phyloP scores from a whole-genome alignment of 83 land plant genomes.

The Picea abies region DNA sequence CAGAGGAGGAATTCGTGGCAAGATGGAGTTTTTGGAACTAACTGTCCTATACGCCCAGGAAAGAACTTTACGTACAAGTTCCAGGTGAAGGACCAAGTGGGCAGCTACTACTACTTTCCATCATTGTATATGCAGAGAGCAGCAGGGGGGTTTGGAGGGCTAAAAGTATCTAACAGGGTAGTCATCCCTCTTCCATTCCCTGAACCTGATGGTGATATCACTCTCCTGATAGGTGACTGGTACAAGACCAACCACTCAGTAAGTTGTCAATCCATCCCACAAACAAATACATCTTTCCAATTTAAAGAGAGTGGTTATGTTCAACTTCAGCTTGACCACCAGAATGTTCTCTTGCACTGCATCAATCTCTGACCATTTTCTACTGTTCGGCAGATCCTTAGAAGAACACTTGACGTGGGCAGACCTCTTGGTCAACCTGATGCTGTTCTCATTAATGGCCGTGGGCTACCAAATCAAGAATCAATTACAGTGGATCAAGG shows the following conservation, averaged over 20 bases:
- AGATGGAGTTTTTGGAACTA: conserved; percentile 63
- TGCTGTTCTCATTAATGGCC: conserved; percentile 68
- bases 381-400: conserved; percentile 29
- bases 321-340: neutral
- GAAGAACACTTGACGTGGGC: conserved; percentile 35
- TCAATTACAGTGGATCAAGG: conserved; percentile 2
- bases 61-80: conserved; percentile 68
- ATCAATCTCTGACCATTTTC: neutral
- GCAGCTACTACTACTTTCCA: conserved; percentile 49
- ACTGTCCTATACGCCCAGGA: conserved; percentile 64
- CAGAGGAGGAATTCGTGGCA: conserved; percentile 57
- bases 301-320: neutral
- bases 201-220: conserved; percentile 61
- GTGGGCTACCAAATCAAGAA: too few relatives aligned
- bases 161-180: conserved; percentile 46
- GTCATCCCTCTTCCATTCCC: conserved; percentile 63
- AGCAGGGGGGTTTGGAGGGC: conserved; percentile 73
- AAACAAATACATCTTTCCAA: neutral
- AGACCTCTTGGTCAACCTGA: conserved; percentile 50
- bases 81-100: conserved; percentile 76
- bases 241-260: conserved; percentile 50
- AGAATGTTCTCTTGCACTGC: too few relatives aligned
- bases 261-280: conserved; percentile 12
- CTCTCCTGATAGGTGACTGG: conserved; percentile 68
- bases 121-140: conserved; percentile 52